Percentiles rank a stretch among this genome's conserved stretches.
phyloP scores from a whole-genome alignment of 352 stramenopile genomes.

The Thraustochytrium sp. region DNA sequence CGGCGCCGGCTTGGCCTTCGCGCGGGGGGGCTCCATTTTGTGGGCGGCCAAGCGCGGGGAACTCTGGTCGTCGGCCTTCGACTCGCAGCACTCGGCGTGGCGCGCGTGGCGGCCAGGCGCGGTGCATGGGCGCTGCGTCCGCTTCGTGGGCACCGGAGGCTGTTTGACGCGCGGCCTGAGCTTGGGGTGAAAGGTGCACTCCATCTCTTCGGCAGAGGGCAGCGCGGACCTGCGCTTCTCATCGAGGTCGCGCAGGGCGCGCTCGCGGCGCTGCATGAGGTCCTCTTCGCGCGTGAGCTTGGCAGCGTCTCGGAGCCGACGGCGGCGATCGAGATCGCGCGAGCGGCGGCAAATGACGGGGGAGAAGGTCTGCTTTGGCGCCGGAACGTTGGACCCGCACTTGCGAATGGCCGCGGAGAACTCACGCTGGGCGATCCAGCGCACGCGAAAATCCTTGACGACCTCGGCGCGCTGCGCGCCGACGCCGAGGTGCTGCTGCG shows the following conservation, averaged over 20 bases:
- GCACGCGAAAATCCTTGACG: no score
- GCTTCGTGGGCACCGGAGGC: background rate
- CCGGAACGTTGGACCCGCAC: background rate
- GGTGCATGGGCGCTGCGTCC: background rate
- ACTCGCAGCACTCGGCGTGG: no score
- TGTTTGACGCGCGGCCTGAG: background rate
- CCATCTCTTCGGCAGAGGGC: background rate
- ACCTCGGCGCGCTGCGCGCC: no score
- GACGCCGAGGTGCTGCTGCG: no score
- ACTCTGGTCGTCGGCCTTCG: no score
- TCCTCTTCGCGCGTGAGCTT: background rate
- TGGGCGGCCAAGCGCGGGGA: no score
- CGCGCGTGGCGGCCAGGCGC: no score
- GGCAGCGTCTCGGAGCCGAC: background rate
- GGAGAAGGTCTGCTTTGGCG: background rate
- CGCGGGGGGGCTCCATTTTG: no score
- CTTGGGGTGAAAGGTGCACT: constrained; percentile 12
- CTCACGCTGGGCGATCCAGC: background rate
- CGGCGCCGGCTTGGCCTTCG: no score
- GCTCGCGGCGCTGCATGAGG: background rate
- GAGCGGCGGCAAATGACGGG: background rate
- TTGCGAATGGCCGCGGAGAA: background rate
- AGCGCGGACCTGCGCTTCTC: background rate
- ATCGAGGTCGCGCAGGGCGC: background rate
- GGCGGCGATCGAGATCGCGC: background rate